Base-by-base conservation (phyloP, 2,329 filamentous ascomycete species). In the Aspergillus costaricaensis region DNA sequence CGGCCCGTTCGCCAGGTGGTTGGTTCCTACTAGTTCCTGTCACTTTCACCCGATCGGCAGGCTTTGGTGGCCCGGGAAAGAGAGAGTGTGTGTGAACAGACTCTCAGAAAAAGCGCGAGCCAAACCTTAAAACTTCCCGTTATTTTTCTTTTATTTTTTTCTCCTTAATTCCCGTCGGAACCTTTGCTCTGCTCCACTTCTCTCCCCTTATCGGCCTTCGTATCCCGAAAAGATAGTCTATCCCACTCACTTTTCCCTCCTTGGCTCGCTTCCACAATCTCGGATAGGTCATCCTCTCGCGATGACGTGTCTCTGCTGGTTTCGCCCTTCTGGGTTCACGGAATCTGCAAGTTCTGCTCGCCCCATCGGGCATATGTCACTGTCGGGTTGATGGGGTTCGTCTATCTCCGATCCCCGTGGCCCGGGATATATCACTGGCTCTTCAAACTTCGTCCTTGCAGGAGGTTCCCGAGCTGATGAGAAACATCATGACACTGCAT, bases 251-350 rank as follows among this genome's bases (percentile, higher is more conserved):
- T 5, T 36, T 36, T 36, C 5, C 4, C 12, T 36, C 5, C 38
- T 47, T 36, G 39, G 53, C 53, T 55, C 53, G 53, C 53, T 55
- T 55, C n/a, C 23, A 17, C 19, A 38, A 41, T 14, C 53, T 44
- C n/a, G 25, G 30, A 25, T 19, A 17, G 52, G 23, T 19, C 23
- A 17, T n/a, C 19, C n/a, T 12, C 23, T 25, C 19, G 8, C 21
- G 3, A 44, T 55, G 53, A 55, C 53, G 53, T 55, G 53, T 55
- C 36, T 19, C 17, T n/a, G 6, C 32, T 14, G 10, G 14, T 36
- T 14, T n/a, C 5, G 21, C 10, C 27, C n/a, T 36, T 19, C 19
- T 52, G n/a, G 4, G 21, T 21, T 30, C 49, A 32, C 25, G 27
- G 49, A 23, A 43, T 9, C 43, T 17, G 32, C 32, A 30, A 6